These are phyloP conservation scores for Dorcoceras hygrometricum DNA, from an alignment of 257 asterid genomes.

Conservation along the genomic window DNA sequence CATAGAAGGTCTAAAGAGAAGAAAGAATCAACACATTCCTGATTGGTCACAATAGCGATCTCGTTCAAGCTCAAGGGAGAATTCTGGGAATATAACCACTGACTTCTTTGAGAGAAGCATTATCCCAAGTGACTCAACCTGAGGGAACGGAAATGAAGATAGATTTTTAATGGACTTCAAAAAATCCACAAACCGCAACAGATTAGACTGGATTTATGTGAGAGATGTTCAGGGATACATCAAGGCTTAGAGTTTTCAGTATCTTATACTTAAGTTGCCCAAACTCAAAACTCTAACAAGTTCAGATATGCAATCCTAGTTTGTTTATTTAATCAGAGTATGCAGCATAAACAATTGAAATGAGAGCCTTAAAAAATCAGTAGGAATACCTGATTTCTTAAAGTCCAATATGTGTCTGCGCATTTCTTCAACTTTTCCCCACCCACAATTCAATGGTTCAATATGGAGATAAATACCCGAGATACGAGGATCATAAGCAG, in stretches of 20 bases:
- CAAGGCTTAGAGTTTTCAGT: conserved; percentile 14
- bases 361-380: neutral
- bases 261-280: conserved; percentile 5
- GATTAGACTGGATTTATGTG: neutral
- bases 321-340: conserved; percentile 3
- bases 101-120: too few species aligned
- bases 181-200: neutral
- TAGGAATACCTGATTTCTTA: conserved; percentile 73
- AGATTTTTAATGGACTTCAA: too few species aligned
- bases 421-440: conserved; percentile 98
- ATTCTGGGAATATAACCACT: neutral
- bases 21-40: neutral
- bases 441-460: conserved; percentile 82
- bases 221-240: conserved; percentile 9
- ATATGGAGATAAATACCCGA: conserved; percentile 90
- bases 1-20: too few species aligned
- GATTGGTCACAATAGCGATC: neutral
- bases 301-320: conserved; percentile 6
- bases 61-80: neutral
- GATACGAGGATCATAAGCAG: conserved; percentile 96
- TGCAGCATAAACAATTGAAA: conserved; percentile 18
- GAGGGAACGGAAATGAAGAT: neutral
- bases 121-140: too few species aligned
- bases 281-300: conserved; percentile 18
- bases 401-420: conserved; percentile 83